Evolutionary conservation across 306 rosid species (phyloP).

Genomic region (barrel medic (Medicago truncatula)): DNA sequence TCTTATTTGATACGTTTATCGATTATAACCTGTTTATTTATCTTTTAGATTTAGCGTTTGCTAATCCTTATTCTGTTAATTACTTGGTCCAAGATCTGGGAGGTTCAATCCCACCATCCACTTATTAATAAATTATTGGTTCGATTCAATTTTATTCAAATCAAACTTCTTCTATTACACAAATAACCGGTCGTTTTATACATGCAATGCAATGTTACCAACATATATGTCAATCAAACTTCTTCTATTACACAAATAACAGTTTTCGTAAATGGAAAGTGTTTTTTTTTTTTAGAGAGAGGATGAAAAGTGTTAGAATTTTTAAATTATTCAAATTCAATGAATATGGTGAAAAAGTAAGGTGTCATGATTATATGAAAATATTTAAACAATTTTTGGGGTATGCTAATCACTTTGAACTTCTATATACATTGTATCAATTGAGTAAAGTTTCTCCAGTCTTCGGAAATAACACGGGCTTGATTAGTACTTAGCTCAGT

Average conservation of each 20-base stretch:
- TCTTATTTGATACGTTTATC: too few relatives aligned
- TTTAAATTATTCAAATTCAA: constrained; percentile 14
- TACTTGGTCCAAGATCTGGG: too few relatives aligned
- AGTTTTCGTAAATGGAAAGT: not conserved
- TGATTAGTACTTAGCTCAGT: constrained; percentile 17
- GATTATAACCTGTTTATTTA: too few relatives aligned
- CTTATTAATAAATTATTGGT: too few relatives aligned
- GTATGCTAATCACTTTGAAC: constrained; percentile 24
- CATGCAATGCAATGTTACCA: too few relatives aligned
- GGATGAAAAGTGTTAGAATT: not conserved
- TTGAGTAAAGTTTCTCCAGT: not conserved
- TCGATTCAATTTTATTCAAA: too few relatives aligned
- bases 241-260: not conserved
- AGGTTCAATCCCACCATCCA: too few relatives aligned
- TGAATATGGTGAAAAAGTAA: constrained; percentile 37
- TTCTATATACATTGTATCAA: constrained; percentile 39
- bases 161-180: too few relatives aligned
- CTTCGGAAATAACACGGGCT: not conserved
- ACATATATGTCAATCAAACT: not conserved
- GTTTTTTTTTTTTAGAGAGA: too few relatives aligned
- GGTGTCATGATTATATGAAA: constrained; percentile 18
- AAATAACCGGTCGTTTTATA: not conserved
- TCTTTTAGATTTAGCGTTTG: too few relatives aligned
- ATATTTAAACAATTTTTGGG: not conserved
- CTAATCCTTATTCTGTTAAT: too few relatives aligned